Percentiles rank a stretch among this genome's conserved stretches.
phyloP scores from a whole-genome alignment of 164 flowering plant genomes.

The Hamamelis virginiana region DNA sequence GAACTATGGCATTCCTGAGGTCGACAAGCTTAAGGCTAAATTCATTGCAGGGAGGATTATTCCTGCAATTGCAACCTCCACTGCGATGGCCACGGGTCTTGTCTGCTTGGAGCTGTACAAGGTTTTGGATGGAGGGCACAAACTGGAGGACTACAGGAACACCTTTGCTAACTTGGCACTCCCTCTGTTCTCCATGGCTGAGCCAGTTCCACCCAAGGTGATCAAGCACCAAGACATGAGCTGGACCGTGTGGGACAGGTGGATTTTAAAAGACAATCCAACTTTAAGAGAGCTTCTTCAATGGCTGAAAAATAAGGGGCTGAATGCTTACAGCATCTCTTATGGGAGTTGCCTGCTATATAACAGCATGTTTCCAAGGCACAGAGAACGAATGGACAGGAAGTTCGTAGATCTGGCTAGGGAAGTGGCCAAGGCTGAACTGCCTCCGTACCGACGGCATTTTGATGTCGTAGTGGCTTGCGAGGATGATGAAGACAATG shows the following conservation, averaged over 20 bases:
- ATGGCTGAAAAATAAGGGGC: constrained; percentile 74
- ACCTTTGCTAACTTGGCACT: constrained; percentile 84
- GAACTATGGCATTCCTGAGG: constrained; percentile 86
- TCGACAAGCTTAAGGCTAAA: constrained; percentile 87
- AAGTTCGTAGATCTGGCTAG: constrained; percentile 68
- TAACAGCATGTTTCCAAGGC: constrained; percentile 73
- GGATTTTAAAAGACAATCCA: constrained; percentile 62
- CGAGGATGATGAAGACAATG: constrained; percentile 83
- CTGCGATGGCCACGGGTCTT: constrained; percentile 90
- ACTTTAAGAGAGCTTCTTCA: constrained; percentile 65
- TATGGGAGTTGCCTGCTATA: constrained; percentile 78
- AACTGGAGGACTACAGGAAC: constrained; percentile 78
- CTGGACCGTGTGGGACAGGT: constrained; percentile 95
- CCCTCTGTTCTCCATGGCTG: constrained; percentile 83
- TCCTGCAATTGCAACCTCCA: constrained; percentile 87
- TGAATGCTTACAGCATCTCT: constrained; percentile 84
- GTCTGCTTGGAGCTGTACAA: constrained; percentile 91
- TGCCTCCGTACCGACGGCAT: constrained; percentile 63
- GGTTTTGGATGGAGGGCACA: constrained; percentile 68
- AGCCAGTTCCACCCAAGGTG: constrained; percentile 87
- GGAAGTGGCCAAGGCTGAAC: constrained; percentile 66
- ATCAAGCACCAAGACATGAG: constrained; percentile 72
- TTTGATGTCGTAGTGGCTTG: constrained; percentile 81
- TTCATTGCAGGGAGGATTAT: constrained; percentile 90
- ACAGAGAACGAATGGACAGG: constrained; percentile 68